Conservation (phyloP, 179 eudicot species). For the Beta corolliflora region DNA sequence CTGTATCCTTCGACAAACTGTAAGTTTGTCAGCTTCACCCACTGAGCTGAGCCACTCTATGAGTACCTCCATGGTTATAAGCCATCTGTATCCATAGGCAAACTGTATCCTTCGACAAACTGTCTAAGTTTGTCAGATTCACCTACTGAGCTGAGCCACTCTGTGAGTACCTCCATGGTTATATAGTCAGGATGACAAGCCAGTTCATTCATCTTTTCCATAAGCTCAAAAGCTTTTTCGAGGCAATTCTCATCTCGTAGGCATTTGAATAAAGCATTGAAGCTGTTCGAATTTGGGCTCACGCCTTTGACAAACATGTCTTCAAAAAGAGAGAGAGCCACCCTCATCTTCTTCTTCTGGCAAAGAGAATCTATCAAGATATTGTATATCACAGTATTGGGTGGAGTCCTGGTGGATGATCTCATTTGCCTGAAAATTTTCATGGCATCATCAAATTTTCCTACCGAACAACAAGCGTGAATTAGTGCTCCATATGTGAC, state of each 20-base stretch:
- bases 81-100: neutral
- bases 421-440: conserved; percentile 57
- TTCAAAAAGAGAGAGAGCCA: conserved; percentile 62
- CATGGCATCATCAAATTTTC: conserved; percentile 62
- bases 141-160: conserved; percentile 77
- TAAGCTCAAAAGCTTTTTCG: conserved; percentile 61
- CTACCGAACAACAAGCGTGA: conserved; percentile 54
- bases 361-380: conserved; percentile 64
- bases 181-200: conserved; percentile 75
- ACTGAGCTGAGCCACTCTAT: too few relatives aligned
- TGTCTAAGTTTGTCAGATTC: conserved; percentile 54
- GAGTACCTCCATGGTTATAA: too few relatives aligned
- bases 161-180: conserved; percentile 72
- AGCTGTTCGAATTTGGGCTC: conserved; percentile 60
- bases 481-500: conserved; percentile 72
- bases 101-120: conserved; percentile 50
- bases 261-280: conserved; percentile 73
- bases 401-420: conserved; percentile 40
- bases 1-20: too few relatives aligned
- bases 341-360: conserved; percentile 45
- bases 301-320: conserved; percentile 65
- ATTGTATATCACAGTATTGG: conserved; percentile 78
- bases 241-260: conserved; percentile 53
- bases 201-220: conserved; percentile 72
- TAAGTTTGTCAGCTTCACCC: too few relatives aligned